Evolutionary conservation across 164 flowering plant species (phyloP), one percentile per base, ranked within the genome.

Genomic region (Warburgia ugandensis): DNA sequence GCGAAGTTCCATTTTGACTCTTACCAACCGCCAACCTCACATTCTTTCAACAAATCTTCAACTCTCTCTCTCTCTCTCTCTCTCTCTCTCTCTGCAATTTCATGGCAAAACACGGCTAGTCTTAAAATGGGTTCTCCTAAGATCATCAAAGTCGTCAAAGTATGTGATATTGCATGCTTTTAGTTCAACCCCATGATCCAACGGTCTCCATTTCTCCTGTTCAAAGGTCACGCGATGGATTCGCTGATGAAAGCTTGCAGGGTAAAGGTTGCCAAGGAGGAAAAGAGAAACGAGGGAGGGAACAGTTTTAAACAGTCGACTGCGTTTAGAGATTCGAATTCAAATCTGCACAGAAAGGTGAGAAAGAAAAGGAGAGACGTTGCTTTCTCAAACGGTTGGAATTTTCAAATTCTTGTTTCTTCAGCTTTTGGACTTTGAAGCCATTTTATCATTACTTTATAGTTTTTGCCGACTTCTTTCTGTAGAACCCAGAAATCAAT

Each of bases 231-330:
- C 8, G 21, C 12, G 9, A 10, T 22, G 26, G 10, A 9, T 43
- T 43, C 10, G 7, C 12, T 6, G 29, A 13, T 13, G 28, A 5
- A 22, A 5, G 28, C 29, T 17, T 44, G 19, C 14, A 33, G 38
- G 62, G 48, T 41, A 55, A 47, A 60, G 40, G 29, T 42, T 54
- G 58, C 51, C 52, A 30, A 22, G 28, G 13, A 51, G 54, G 29
- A 39, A 60, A 51, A 48, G 49, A 67, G 41, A 33, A 3, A 21
- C n/a, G 51, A 19, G 28, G 72, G 77, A 68, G 82, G 84, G 80
- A 70, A 66, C 65, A 48, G 70, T 52, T 77, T 75, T 69, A 66
- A 77, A 70, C 63, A 52, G 13, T 40, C 48, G 52, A 43, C 58
- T 52, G 2, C 40, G 26, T 42, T 50, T 59, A 44, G 59, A 58